phyloP scores from a whole-genome alignment of 2,329 filamentous ascomycete species.

The Fusarium xylarioides region DNA sequence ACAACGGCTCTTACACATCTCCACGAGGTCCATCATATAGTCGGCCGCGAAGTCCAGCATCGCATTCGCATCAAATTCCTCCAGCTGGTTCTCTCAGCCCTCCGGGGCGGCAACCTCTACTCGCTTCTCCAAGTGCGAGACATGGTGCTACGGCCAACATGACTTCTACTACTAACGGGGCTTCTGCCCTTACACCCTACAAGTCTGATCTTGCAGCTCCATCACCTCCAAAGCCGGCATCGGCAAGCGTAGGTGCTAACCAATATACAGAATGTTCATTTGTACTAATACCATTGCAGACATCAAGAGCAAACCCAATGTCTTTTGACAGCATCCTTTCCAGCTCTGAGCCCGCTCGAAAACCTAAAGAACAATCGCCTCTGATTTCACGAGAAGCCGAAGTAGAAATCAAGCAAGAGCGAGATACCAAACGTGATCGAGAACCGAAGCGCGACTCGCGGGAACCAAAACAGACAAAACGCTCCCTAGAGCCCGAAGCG shows the following conservation, averaged over 20 bases:
- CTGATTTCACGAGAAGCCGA: slow-evolving; percentile 43
- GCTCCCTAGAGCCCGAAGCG: slow-evolving; percentile 30
- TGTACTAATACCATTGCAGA: slow-evolving; percentile 54
- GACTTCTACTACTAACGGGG: slow-evolving; percentile 54
- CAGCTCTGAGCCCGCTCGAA: slow-evolving; percentile 72
- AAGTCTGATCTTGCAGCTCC: slow-evolving; percentile 54
- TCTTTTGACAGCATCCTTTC: slow-evolving; percentile 95
- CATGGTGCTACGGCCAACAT: slow-evolving; percentile 53
- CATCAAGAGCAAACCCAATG: slow-evolving; percentile 84
- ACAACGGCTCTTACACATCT: slow-evolving; percentile 60
- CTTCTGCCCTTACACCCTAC: slow-evolving; percentile 48
- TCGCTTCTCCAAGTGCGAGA: slow-evolving; percentile 59
- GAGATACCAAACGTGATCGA: slow-evolving; percentile 23
- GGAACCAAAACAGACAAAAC: slow-evolving; percentile 45
- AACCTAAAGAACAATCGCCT: slow-evolving; percentile 59
- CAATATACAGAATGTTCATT: slow-evolving; percentile 2
- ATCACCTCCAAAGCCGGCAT: slow-evolving; percentile 52
- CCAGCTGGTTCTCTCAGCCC: slow-evolving; percentile 56
- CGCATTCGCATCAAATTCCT: slow-evolving; percentile 59
- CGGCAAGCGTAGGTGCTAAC: slow-evolving; percentile 48
- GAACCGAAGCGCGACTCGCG: slow-evolving; percentile 31
- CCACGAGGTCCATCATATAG: slow-evolving; percentile 55
- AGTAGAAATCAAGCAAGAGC: slow-evolving; percentile 28
- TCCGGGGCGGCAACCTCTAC: slow-evolving; percentile 51
- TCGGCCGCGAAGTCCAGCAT: slow-evolving; percentile 60